Evolutionary conservation across 805 yeast species (phyloP), one percentile per base, ranked within the genome.

Genomic region (Candida loeiensis): DNA sequence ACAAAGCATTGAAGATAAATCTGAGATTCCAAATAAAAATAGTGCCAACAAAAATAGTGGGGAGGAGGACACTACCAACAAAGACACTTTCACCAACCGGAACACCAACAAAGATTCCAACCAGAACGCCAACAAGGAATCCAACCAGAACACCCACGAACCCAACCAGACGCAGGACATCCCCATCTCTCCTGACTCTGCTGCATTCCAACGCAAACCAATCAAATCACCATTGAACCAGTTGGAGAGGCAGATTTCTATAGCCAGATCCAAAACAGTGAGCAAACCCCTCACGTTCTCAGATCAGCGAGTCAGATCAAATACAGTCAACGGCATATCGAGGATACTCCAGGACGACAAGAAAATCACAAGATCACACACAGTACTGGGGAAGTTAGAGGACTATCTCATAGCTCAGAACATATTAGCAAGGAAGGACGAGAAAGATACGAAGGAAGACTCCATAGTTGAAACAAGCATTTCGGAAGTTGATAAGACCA

Each of bases 181-280:
- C 13, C 11, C 29, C 15, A 15, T 19, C 12, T 21, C 24, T 19
- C 37, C 29, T 27, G 19, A 4, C 6, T 12, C 30, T 17, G 15
- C 17, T 24, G n/a, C n/a, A n/a, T 25, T 25, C n/a, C 27, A 25
- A 13, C 24, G 26, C 33, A 34, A 22, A 29, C 30, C 31, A 17
- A 34, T 39, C 30, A 41, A 41, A 25, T 45, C 47, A 2, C 47
- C 47, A 5, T 32, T 45, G 19, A 39, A 38, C 13, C 46, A 51
- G 39, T 41, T 54, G 50, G 42, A 55, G 48, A 34, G 56, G 39
- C 31, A 53, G 45, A 34, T 54, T 48, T 22, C 58, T 47, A 36
- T 55, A 44, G 28, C 60, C 48, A 13, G 58, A 37, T 31, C 59
- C 48, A 30, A 33, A n/a, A 24, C 40, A 13, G 19, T 27, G 24